Percentiles rank a stretch among this genome's conserved stretches.
Evolutionary conservation across 495 filamentous ascomycete genomes (phyloP).

Genomic region (Penicillium coprophilum): DNA sequence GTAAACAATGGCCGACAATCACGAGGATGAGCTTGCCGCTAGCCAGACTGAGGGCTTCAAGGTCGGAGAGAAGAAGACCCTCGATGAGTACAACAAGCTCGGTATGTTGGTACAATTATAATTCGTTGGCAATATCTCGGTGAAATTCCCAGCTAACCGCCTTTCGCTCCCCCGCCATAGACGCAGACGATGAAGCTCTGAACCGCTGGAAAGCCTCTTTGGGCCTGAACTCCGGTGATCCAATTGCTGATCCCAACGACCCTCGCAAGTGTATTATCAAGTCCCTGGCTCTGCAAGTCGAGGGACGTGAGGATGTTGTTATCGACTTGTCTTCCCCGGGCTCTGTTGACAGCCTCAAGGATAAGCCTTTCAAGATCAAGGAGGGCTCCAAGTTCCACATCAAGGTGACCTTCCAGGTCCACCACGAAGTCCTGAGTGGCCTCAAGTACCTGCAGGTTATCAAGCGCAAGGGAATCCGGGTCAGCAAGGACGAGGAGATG

Average conservation of each 20-base stretch:
- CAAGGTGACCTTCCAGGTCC: conserved; percentile 88
- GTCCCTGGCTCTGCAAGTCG: conserved; percentile 77
- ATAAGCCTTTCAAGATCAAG: conserved; percentile 94
- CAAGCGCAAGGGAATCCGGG: conserved; percentile 78
- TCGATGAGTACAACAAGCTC: conserved; percentile 87
- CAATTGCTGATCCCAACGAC: conserved; percentile 69
- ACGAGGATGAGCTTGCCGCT: conserved; percentile 83
- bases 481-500: conserved; percentile 95
- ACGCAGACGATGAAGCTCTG: conserved; percentile 83
- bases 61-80: conserved; percentile 95
- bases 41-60: conserved; percentile 93
- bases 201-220: conserved; percentile 96
- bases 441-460: conserved; percentile 93
- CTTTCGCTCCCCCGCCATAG: conserved; percentile 25
- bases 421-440: conserved; percentile 91
- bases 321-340: conserved; percentile 72
- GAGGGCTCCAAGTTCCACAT: conserved; percentile 90
- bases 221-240: conserved; percentile 68
- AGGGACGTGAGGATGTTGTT: conserved; percentile 75
- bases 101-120: conserved; percentile 56
- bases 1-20: conserved; percentile 63
- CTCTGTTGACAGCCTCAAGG: conserved; percentile 69
- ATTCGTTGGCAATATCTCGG: not conserved
- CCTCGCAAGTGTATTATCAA: conserved; percentile 85
- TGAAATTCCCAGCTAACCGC: conserved; percentile 6